A percentile compares a stretch with the other conserved stretches of the same genome.
Evolutionary conservation across 208 protist species (phyloP).

Genomic region (Giardia duodenalis): DNA sequence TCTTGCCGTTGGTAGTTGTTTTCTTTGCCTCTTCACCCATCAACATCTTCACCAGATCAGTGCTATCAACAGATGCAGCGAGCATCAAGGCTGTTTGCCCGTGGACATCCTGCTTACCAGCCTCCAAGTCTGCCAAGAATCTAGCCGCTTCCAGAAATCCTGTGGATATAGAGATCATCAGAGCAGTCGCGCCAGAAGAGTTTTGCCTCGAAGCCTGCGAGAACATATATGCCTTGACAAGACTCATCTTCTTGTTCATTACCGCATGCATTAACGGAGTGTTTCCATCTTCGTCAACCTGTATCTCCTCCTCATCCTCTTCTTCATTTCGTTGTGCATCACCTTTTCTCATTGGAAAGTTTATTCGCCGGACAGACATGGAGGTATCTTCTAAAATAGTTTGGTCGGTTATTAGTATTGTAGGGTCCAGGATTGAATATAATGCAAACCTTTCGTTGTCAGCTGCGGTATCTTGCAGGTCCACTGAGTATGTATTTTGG

Average conservation of each 20-base stretch:
- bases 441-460: neutral
- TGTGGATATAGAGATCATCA: neutral
- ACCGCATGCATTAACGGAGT: neutral
- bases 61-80: neutral
- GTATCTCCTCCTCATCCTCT: neutral
- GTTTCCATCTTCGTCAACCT: neutral
- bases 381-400: neutral
- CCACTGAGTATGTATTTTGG: neutral
- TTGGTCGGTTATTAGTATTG: neutral
- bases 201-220: neutral
- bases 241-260: neutral
- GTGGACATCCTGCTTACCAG: neutral
- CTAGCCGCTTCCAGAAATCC: neutral
- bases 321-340: neutral
- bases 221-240: slow-evolving; percentile 9
- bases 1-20: neutral
- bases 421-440: neutral
- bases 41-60: neutral
- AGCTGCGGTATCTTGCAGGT: neutral
- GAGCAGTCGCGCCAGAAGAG: neutral
- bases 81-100: neutral
- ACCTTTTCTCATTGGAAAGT: neutral
- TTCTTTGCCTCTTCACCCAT: neutral
- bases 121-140: slow-evolving; percentile 8
- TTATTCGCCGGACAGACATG: neutral